phyloP scores from a whole-genome alignment of 2,329 filamentous ascomycete genomes.

The Colletotrichum sp. region DNA sequence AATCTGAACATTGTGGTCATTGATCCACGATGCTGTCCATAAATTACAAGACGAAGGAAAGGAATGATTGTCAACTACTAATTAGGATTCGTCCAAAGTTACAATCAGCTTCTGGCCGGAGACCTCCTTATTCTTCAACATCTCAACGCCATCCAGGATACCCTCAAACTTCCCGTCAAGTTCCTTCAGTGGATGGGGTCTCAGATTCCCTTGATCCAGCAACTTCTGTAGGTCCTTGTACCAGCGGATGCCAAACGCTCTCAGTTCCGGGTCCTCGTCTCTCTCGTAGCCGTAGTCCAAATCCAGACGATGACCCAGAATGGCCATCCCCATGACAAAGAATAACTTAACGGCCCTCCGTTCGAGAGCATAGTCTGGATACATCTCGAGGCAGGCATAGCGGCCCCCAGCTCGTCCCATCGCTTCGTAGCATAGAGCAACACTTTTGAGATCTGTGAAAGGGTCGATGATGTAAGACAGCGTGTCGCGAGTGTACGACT shows the following conservation, averaged over 20 bases:
- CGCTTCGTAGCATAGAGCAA: slow-evolving; percentile 39
- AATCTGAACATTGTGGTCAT: background rate
- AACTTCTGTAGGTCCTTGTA: background rate
- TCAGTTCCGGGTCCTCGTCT: background rate
- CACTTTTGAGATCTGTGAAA: slow-evolving; percentile 33
- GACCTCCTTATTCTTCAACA: background rate
- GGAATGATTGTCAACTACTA: background rate
- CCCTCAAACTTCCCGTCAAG: background rate
- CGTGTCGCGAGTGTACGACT: slow-evolving; percentile 37
- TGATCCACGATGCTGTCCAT: background rate
- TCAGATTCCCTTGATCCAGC: background rate
- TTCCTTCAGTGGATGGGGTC: background rate
- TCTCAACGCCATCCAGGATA: background rate
- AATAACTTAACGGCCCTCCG: background rate
- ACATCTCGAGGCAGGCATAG: background rate
- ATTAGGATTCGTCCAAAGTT: background rate
- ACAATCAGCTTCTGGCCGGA: background rate
- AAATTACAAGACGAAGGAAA: background rate
- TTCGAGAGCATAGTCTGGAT: background rate
- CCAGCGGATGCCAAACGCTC: background rate
- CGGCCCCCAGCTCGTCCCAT: slow-evolving; percentile 29
- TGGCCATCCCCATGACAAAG: background rate
- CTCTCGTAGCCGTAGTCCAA: background rate
- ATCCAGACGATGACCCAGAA: background rate
- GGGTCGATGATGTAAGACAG: slow-evolving; percentile 44